Conservation (phyloP, 176 grass and related monocot genomes). For the Oryza coarctata region DNA sequence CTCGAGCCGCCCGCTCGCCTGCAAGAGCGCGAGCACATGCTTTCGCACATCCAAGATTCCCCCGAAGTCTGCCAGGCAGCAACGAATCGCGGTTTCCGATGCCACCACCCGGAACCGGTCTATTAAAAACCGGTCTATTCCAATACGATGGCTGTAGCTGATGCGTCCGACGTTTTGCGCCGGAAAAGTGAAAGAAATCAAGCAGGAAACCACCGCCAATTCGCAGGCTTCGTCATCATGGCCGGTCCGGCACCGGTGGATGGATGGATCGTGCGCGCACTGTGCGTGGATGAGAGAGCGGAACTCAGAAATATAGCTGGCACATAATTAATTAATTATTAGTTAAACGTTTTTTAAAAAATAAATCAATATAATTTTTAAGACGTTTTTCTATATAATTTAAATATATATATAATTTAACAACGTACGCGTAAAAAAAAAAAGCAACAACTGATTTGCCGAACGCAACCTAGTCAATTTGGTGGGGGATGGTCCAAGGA, state of each 20-base stretch:
- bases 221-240: not conserved
- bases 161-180: not conserved
- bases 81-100: constrained; percentile 20
- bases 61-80: not conserved
- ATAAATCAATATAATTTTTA: too few relatives aligned
- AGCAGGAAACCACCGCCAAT: not conserved
- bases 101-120: too few relatives aligned
- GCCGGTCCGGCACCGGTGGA: not conserved
- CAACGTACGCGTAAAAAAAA: too few relatives aligned
- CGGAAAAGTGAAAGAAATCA: not conserved
- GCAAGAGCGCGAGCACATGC: not conserved
- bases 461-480: too few relatives aligned
- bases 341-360: too few relatives aligned
- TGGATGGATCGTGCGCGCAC: constrained; percentile 9
- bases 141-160: not conserved
- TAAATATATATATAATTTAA: too few relatives aligned
- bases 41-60: not conserved
- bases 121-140: not conserved
- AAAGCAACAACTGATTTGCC: too few relatives aligned
- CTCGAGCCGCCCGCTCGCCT: constrained; percentile 27
- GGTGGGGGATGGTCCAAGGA: constrained; percentile 4
- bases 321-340: too few relatives aligned
- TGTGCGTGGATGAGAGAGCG: constrained; percentile 3
- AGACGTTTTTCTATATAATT: too few relatives aligned
- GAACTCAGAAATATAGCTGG: not conserved